Evolutionary conservation across 208 protist genomes (phyloP), one percentile per base, ranked within the genome.

Genomic region (Trypanosomatidae sp.): DNA sequence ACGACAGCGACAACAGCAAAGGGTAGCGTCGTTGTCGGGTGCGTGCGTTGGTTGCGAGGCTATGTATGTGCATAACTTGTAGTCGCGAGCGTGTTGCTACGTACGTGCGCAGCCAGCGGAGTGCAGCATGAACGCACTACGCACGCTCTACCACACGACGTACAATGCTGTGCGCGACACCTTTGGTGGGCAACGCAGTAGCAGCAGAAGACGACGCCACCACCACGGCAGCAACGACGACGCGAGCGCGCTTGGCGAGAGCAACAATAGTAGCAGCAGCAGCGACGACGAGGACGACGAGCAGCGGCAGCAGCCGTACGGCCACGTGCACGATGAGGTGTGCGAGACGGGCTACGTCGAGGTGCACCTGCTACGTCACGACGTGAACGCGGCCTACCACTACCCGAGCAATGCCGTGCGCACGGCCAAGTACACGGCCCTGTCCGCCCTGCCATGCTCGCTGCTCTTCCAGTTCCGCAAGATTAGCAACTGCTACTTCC

Each of bases 401-500:
- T 90, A 60, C 48, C 76, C 66, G 0, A 56, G 60, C 27, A 90
- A 90, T 45, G 58, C 52, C 0, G 73, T 90, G 42, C 64, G 61
- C 18, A 90, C 76, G 5, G 56, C 74, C 5, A 79, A 84, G 51
- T 90, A 90, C 53, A 86, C 64, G 16, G 39, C 62, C 21, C 25
- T 65, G 21, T 72, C 63, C 2, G 50, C 43, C 7, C 42, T 98
- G 18, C 92, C 93, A 7, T 47, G 70, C 8, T 66, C 53, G 49
- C 43, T 87, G 18, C 43, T 87, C 11, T 89, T 72, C 26, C 92
- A 97, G 60, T 96, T 96, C 44, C 66, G 69, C 41, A 77, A 75
- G 54, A 61, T 94, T 21, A 83, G 82, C 1, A 97, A 97, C 61
- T 49, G 92, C 6, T 97, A 96, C 59, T 97, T 97, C 55, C 48